Base-by-base conservation (phyloP, 768 basidiomycete species). In the Russula olivacea region DNA sequence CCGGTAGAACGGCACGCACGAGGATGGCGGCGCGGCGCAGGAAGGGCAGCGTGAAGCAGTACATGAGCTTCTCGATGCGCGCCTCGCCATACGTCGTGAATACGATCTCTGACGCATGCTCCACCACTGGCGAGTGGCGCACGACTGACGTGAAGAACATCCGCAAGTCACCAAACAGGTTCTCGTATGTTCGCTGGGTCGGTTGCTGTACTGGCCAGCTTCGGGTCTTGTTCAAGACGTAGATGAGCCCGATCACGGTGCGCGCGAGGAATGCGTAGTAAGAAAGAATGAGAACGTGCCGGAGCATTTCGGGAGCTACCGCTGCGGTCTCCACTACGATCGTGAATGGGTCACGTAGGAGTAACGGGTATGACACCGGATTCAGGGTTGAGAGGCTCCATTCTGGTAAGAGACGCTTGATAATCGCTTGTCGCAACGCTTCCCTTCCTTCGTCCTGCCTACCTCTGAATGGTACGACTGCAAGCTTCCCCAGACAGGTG, bases 141-240 rank as follows among this genome's bases (percentile, higher is more conserved):
- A 92, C 89, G 52, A 93, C 89, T 1, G 89, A 93, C 81, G 91
- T 89, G 77, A 91, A 91, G 73, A 93, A 93, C 82, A 91, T 88
- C 17, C 88, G 83, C 19, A 94, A 81, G 66, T 91, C 88, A 7
- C 90, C 89, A 71, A 98, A 96, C 23, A 94, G 75, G 43, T 84
- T 81, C 64, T 86, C 80, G 64, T 93, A 85, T 15, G 78, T 74
- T 2, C 86, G 81, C 55, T 76, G 82, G 7, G 77, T 74, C 14
- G 79, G 79, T 47, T 68, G 82, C 68, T 78, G 62, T 19, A 69
- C 64, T 9, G 68, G 67, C 52, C 66, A 79, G 57, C 79, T 83
- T 48, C 88, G 76, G 1, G 83, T 83, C 73, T 89, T 89, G 79
- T 84, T 89, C 62, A 92, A 77, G 28, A 90, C 79, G 66, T 88